phyloP scores from a whole-genome alignment of 768 basidiomycete species.

The Trametes coccinea region DNA sequence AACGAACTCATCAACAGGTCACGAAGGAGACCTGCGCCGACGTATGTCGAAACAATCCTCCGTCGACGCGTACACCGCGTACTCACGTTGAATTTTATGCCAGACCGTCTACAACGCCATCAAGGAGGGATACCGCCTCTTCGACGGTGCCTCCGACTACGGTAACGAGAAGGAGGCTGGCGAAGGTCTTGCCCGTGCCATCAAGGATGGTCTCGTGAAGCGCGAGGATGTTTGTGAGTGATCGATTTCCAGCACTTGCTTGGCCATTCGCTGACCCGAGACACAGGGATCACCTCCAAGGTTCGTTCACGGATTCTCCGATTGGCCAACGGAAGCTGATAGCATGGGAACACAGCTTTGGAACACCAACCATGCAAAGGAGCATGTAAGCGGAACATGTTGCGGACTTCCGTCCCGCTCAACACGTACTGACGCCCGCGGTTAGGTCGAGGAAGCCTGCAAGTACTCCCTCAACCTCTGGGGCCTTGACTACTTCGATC shows the following conservation, averaged over 20 bases:
- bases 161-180: conserved; percentile 90
- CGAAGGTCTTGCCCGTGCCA: conserved; percentile 74
- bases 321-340: conserved; percentile 8
- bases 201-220: conserved; percentile 80
- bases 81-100: background rate
- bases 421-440: background rate
- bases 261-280: background rate
- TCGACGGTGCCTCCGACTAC: conserved; percentile 86
- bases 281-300: conserved; percentile 81
- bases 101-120: conserved; percentile 84
- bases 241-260: background rate
- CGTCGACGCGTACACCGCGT: background rate
- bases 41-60: conserved; percentile 35
- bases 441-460: conserved; percentile 52
- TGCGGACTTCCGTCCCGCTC: conserved; percentile 1
- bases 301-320: conserved; percentile 32
- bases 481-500: conserved; percentile 84
- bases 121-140: conserved; percentile 82
- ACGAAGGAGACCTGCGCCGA: conserved; percentile 61
- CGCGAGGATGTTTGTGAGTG: conserved; percentile 82
- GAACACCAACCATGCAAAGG: conserved; percentile 86
- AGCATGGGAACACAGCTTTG: conserved; percentile 53
- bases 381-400: conserved; percentile 52
- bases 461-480: conserved; percentile 74
- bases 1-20: conserved; percentile 42